Evolutionary conservation across 2,329 filamentous ascomycete species (phyloP).

Genomic region (Pochonia chlamydosporia): DNA sequence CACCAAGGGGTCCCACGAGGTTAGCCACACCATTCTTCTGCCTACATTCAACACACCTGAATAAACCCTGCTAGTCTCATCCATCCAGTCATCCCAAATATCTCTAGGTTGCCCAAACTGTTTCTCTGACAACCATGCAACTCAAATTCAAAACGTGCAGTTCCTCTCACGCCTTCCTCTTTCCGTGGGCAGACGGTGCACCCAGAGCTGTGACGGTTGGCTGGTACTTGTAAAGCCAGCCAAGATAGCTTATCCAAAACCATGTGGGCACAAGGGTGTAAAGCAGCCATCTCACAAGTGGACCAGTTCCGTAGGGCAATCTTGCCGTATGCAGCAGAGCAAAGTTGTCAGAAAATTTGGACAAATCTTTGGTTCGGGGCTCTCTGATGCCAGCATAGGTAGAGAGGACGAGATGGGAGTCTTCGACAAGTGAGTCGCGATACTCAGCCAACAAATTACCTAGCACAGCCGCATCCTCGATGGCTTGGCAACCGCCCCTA

Average conservation of each 20-base stretch:
- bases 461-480: slow-evolving; percentile 13
- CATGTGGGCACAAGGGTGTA: slow-evolving; percentile 12
- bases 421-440: slow-evolving; percentile 3
- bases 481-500: slow-evolving; percentile 12
- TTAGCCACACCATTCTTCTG: not conserved
- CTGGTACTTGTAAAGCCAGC: slow-evolving; percentile 14
- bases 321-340: slow-evolving; percentile 12
- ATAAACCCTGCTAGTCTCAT: not conserved
- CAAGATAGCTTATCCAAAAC: slow-evolving; percentile 13
- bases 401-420: slow-evolving; percentile 6
- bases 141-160: not conserved
- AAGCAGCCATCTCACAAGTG: slow-evolving; percentile 10
- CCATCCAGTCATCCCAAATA: too few relatives aligned
- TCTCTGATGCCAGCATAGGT: slow-evolving; percentile 10
- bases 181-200: not conserved
- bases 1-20: not conserved
- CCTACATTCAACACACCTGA: not conserved
- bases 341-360: slow-evolving; percentile 12
- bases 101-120: not conserved
- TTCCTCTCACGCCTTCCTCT: not conserved
- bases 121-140: not conserved
- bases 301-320: slow-evolving; percentile 11
- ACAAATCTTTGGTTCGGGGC: slow-evolving; percentile 11
- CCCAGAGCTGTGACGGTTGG: slow-evolving; percentile 7
- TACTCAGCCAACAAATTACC: slow-evolving; percentile 11